Base-by-base conservation (phyloP, 2,329 filamentous ascomycete genomes). In the Scleromitrula shiraiana region DNA sequence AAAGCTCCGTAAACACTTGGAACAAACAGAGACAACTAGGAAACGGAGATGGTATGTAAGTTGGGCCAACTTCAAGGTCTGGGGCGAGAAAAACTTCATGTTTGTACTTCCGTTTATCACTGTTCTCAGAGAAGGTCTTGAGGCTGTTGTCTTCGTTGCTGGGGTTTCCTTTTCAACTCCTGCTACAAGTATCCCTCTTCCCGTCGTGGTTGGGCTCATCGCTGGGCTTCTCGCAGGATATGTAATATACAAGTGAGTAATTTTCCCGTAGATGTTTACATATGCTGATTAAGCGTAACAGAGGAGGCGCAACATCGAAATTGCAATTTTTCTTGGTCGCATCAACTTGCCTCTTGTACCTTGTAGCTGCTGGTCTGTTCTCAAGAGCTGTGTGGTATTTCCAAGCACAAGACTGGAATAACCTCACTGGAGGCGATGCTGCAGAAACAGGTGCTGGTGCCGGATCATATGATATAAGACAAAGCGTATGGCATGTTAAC, bases 31-130 rank as follows among this genome's bases (percentile, higher is more conserved):
- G 24, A 62, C 65, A 14, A 63, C 62, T 5, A 63, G 30, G 26
- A 37, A 9, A 8, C 14, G 33, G 22, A 49, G 63, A 10, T 47
- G 45, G 45, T 47, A 47, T 23, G 65, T 65, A 9, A 59, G 64
- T 2, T 65, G 64, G 14, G 67, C 64, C 4, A 68, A 68, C 4
- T 66, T 89, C 53, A 84, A 84, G 66, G 67, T 70, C 47, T 85
- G 78, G 68, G 67, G 73, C 17, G 83, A 90, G 65, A 88, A 85
- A 65, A 93, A 95, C 62, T 80, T 82, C 61, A 88, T 95, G 84
- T 93, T 94, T 64, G 67, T 87, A 38, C 70, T 95, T 46, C 89
- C 89, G 1, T 94, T 95, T 66, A 75, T 95, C 62, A 95, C 88
- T 0, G 84, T 93, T n/a, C 69, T 95, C 12, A 75, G 89, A 29